Evolutionary conservation across 2,329 filamentous ascomycete species (phyloP), one percentile per base, ranked within the genome.

Genomic region (Colletotrichum sp.): DNA sequence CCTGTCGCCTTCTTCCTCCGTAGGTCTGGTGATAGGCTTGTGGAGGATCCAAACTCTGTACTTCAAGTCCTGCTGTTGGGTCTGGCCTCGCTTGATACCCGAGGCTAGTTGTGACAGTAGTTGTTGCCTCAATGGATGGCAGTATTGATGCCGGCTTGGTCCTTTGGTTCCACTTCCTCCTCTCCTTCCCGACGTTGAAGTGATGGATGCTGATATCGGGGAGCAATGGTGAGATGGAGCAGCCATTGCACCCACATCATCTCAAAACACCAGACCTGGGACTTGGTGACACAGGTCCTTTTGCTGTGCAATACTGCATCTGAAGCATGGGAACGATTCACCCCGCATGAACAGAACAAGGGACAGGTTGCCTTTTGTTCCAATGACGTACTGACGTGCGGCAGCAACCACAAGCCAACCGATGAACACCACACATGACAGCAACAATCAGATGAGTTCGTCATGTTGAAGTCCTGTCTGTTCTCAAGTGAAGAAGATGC

Each of bases 401-500:
- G n/a, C n/a, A 52, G n/a, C n/a, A 52, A 52, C 44, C 44, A 52
- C 44, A 52, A 21, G n/a, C 10, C n/a, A 52, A 52, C 44, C 10
- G 44, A 52, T 52, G 44, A 52, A 52, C 44, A 52, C n/a, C n/a
- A 60, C 62, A 26, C 18, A 21, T 67, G 68, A 18, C 52, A 39
- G 30, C n/a, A 66, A 36, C 52, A 15, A 28, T 30, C 34, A 30
- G 39, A 49, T 13, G 26, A 13, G 26, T 26, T 39, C 24, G 39
- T 8, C 24, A 39, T 34, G 16, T 21, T 32, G 57, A 24, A 57
- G n/a, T 26, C 65, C 32, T 57, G 72, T 55, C 49, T 67, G 34
- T 34, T 67, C 24, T 65, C 72, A 60, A 44, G 49, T 72, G 62
- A 72, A 39, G 62, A 72, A 39, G 52, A 74, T 74, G 73, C 74